Percentiles rank a stretch among this genome's conserved stretches.
Conservation (phyloP, 192 early-diverging fungal species). For the Chytriomyces hyalinus region DNA sequence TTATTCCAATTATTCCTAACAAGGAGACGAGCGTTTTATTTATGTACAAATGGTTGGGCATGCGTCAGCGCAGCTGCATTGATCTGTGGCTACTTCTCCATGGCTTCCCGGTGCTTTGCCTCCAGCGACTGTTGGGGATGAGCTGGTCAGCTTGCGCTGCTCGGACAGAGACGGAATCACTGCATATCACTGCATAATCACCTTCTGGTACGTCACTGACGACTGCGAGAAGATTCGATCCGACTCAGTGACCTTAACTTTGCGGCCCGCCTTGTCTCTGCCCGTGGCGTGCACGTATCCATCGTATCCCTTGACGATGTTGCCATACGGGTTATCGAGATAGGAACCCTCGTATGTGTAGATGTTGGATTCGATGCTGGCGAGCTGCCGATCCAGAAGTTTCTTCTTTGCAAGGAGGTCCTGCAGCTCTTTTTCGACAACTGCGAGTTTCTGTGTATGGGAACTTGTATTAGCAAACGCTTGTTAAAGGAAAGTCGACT, state of each 20-base stretch:
- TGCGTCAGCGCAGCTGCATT: too few relatives aligned
- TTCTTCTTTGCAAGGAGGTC: constrained; percentile 38
- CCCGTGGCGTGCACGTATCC: constrained; percentile 17
- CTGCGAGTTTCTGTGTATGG: background rate
- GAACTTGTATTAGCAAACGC: background rate
- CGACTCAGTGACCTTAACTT: constrained; percentile 17
- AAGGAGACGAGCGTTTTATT: too few relatives aligned
- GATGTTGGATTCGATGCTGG: constrained; percentile 35
- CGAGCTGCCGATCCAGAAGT: constrained; percentile 33
- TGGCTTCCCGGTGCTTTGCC: background rate
- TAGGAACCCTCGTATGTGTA: constrained; percentile 38
- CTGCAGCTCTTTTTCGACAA: constrained; percentile 20
- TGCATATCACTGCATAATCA: background rate
- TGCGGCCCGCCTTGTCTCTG: constrained; percentile 7
- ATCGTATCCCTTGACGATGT: constrained; percentile 34
- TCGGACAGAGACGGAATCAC: too few relatives aligned
- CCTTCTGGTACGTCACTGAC: constrained; percentile 25
- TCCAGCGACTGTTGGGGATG: background rate
- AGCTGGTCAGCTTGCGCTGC: too few relatives aligned
- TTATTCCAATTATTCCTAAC: too few relatives aligned
- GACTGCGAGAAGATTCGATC: constrained; percentile 23
- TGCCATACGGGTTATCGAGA: constrained; percentile 35
- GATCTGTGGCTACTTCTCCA: too few relatives aligned
- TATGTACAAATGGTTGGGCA: too few relatives aligned
- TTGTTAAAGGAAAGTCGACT: background rate